phyloP scores from a whole-genome alignment of 2,329 filamentous ascomycete genomes.

The Alternaria sp. region DNA sequence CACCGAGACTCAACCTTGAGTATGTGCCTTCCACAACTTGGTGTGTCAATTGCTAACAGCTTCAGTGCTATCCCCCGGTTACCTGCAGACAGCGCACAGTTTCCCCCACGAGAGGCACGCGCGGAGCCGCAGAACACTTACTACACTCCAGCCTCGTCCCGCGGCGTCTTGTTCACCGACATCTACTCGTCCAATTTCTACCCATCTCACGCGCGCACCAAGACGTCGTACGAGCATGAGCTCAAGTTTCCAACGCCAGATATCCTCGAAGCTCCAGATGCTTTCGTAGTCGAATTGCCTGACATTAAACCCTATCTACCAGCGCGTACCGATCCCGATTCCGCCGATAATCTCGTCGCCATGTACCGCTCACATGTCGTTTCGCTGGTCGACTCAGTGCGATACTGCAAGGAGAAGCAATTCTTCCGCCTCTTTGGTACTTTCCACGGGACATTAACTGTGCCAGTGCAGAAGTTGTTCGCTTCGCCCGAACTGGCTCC shows the following conservation, averaged over 20 bases:
- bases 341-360: slow-evolving; percentile 82
- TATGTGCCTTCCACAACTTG: slow-evolving; percentile 14
- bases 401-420: slow-evolving; percentile 95
- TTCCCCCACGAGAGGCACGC: slow-evolving; percentile 46
- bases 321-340: slow-evolving; percentile 80
- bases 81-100: slow-evolving; percentile 56
- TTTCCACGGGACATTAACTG: slow-evolving; percentile 94
- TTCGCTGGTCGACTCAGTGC: slow-evolving; percentile 91
- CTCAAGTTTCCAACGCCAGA: slow-evolving; percentile 67
- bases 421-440: slow-evolving; percentile 95
- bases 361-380: slow-evolving; percentile 95
- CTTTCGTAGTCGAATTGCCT: slow-evolving; percentile 80
- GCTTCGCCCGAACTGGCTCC: slow-evolving; percentile 78
- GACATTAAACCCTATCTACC: slow-evolving; percentile 83
- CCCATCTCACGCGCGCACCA: slow-evolving; percentile 45
- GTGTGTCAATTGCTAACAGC: slow-evolving; percentile 11
- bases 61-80: slow-evolving; percentile 52
- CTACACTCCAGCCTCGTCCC: slow-evolving; percentile 49
- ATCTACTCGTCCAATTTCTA: slow-evolving; percentile 53
- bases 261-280: slow-evolving; percentile 65
- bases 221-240: slow-evolving; percentile 64
- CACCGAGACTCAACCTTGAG: slow-evolving; percentile 45
- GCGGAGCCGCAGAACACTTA: slow-evolving; percentile 37
- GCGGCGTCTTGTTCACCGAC: slow-evolving; percentile 55
- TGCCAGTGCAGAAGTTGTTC: slow-evolving; percentile 93